phyloP scores from a whole-genome alignment of 768 basidiomycete genomes.

The Hypsizygus marmoreus region DNA sequence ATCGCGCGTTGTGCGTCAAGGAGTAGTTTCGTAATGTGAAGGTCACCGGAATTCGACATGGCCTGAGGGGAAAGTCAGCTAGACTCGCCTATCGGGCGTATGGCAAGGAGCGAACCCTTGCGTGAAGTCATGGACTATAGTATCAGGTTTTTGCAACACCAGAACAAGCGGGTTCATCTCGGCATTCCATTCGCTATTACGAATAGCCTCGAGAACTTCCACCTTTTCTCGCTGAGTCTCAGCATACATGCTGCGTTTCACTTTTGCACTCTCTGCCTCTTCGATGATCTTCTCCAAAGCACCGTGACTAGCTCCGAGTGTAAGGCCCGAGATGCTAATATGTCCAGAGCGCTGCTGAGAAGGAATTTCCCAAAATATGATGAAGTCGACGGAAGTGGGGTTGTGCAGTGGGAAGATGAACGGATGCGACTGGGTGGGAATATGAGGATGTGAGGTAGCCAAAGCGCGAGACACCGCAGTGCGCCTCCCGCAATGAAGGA shows the following conservation, averaged over 20 bases:
- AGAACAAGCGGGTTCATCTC: constrained; percentile 78
- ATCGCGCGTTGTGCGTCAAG: constrained; percentile 57
- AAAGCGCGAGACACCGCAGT: constrained; percentile 38
- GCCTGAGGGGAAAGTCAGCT: constrained; percentile 37
- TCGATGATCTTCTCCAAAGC: constrained; percentile 62
- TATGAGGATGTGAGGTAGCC: constrained; percentile 50
- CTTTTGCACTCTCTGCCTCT: constrained; percentile 60
- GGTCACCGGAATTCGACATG: constrained; percentile 51
- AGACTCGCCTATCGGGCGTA: not conserved
- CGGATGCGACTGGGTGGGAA: constrained; percentile 52
- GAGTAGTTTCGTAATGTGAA: constrained; percentile 77
- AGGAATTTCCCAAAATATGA: constrained; percentile 77
- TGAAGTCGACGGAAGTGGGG: constrained; percentile 68
- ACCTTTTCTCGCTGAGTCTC: constrained; percentile 79
- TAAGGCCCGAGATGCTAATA: constrained; percentile 55
- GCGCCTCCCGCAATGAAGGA: constrained; percentile 55
- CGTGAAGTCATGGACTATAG: constrained; percentile 64
- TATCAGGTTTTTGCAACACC: constrained; percentile 41
- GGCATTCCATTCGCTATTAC: constrained; percentile 71
- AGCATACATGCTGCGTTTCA: constrained; percentile 85
- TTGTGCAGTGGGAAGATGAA: constrained; percentile 81
- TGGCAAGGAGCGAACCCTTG: constrained; percentile 54
- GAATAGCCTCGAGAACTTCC: constrained; percentile 67
- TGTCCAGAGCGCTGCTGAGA: constrained; percentile 62
- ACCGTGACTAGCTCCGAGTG: constrained; percentile 71